Conservation (phyloP, 78 protist species). For the Protostelium mycophagum region DNA sequence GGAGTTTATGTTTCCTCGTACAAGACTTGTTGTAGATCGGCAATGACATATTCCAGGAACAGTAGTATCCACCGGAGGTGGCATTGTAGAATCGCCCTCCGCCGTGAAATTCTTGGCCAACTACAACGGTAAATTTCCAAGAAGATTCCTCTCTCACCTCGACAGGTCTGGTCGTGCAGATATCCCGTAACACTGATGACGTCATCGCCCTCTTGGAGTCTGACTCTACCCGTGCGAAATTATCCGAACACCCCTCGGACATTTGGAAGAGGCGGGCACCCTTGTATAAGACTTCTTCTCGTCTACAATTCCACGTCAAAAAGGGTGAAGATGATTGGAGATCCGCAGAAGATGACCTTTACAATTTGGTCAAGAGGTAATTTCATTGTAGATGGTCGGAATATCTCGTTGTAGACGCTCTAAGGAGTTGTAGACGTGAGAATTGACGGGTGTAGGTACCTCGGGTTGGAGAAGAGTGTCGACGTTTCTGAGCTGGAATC, state of each 20-base stretch:
- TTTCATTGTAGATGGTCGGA: too few species aligned
- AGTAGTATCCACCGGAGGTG: slow-evolving; percentile 51
- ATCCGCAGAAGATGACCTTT: background rate
- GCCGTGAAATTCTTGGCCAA: slow-evolving; percentile 3
- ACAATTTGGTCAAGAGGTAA: background rate
- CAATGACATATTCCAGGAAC: background rate
- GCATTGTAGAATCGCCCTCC: slow-evolving; percentile 39
- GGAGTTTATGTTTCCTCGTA: too few species aligned
- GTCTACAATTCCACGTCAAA: background rate
- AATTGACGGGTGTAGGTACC: background rate
- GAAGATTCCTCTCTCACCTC: background rate
- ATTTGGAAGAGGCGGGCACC: slow-evolving; percentile 15
- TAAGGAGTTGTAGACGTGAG: background rate
- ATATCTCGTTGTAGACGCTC: too few species aligned
- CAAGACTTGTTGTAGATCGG: too few species aligned
- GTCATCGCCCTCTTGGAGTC: slow-evolving; percentile 4
- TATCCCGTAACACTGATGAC: slow-evolving; percentile 24
- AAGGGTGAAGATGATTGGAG: background rate
- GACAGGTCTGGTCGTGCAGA: background rate
- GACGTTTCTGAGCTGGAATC: background rate
- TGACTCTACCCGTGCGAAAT: slow-evolving; percentile 10
- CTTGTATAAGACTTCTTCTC: slow-evolving; percentile 1
- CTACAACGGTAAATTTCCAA: background rate
- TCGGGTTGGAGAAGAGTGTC: background rate
- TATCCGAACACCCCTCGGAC: background rate